These are phyloP conservation scores for Pseudogymnoascus verrucosus DNA, from an alignment of 2,329 filamentous ascomycete genomes.

Conservation along the genomic window DNA sequence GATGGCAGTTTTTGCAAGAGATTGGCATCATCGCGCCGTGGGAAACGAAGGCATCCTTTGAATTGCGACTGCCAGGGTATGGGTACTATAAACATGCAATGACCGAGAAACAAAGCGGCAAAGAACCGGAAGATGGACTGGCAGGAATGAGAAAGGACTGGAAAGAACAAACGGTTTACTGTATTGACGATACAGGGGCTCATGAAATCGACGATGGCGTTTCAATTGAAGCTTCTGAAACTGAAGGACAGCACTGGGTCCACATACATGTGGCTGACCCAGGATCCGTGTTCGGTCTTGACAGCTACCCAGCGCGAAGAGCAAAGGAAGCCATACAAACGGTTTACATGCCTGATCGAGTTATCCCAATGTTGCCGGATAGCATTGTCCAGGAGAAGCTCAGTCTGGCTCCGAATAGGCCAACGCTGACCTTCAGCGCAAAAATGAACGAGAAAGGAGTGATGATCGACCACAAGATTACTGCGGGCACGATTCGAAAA, in stretches of 20 bases:
- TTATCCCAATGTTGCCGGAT: conserved; percentile 50
- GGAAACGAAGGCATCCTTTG: conserved; percentile 60
- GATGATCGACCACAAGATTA: conserved; percentile 46
- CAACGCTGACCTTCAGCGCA: conserved; percentile 55
- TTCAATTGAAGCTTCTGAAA: conserved; percentile 55
- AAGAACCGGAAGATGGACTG: conserved; percentile 36
- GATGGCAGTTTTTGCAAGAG: conserved; percentile 67
- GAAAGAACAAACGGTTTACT: conserved; percentile 54
- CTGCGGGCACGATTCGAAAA: conserved; percentile 43
- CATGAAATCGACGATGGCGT: conserved; percentile 73
- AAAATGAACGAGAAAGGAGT: conserved; percentile 45
- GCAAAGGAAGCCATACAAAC: conserved; percentile 53
- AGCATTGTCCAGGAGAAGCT: conserved; percentile 40
- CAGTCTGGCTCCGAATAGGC: conserved; percentile 44
- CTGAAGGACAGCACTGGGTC: conserved; percentile 57
- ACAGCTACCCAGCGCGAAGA: conserved; percentile 49
- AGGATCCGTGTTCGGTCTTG: conserved; percentile 56
- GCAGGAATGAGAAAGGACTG: conserved; percentile 49
- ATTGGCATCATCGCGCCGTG: conserved; percentile 63
- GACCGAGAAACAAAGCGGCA: conserved; percentile 27
- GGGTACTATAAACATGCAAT: conserved; percentile 23
- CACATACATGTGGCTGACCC: conserved; percentile 75
- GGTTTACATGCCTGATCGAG: conserved; percentile 52
- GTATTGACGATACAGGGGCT: conserved; percentile 61
- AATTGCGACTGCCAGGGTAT: conserved; percentile 45